Evolutionary conservation across 805 yeast species (phyloP).

Genomic region (Metschnikowia cubensis): DNA sequence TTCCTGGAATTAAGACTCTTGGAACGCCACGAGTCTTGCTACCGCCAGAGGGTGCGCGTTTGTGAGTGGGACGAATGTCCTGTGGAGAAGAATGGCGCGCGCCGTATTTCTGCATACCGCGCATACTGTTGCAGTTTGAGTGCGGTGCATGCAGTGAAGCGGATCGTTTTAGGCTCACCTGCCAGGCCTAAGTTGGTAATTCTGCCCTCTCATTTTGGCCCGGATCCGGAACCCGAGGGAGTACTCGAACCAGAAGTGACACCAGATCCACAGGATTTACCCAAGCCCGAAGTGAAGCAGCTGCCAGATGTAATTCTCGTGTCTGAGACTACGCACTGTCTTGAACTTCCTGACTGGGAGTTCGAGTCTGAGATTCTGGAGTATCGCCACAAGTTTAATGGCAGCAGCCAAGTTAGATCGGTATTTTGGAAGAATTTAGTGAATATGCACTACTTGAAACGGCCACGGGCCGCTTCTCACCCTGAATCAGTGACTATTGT

Average conservation of each 20-base stretch:
- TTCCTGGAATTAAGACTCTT: neutral
- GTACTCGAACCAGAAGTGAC: neutral
- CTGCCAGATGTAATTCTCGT: too few relatives aligned
- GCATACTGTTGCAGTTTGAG: constrained; percentile 5
- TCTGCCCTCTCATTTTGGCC: neutral
- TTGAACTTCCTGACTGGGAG: neutral
- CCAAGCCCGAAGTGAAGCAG: too few relatives aligned
- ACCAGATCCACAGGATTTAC: neutral
- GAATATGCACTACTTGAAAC: neutral
- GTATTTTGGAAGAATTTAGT: neutral
- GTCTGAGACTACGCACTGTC: neutral
- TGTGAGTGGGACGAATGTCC: constrained; percentile 4
- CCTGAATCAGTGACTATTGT: neutral
- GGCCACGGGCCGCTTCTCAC: neutral
- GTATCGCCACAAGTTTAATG: neutral
- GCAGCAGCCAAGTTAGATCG: neutral
- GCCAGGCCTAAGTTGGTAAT: neutral
- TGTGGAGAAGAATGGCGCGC: neutral
- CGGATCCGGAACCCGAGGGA: neutral
- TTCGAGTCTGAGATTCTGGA: neutral
- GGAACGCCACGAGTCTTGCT: neutral
- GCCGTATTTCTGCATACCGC: constrained; percentile 6
- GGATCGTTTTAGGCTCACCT: neutral
- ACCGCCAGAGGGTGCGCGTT: neutral
- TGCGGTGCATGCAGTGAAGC: neutral